Conservation (phyloP, 108 stramenopile genomes). For the Epipyxis sp. region DNA sequence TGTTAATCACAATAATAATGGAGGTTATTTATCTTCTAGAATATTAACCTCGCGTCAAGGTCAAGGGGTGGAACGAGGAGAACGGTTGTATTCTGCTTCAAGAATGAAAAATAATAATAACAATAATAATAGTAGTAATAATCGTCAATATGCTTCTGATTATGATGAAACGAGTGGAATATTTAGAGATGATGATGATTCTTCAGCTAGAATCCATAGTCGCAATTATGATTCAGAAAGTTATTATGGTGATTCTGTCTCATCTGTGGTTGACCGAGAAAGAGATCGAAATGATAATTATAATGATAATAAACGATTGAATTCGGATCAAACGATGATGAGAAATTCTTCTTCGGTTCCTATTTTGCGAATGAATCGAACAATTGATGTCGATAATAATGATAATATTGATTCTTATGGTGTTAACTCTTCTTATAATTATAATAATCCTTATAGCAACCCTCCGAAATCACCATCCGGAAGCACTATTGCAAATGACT, state of each 20-base stretch:
- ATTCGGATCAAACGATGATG: neutral
- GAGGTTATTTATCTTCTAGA: neutral
- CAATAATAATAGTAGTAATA: neutral
- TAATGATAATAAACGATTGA: neutral
- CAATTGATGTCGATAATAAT: neutral
- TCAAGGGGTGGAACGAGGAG: no score
- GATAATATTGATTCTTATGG: neutral
- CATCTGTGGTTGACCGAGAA: no score
- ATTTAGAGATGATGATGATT: neutral
- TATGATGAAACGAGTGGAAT: neutral
- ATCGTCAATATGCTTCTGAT: neutral
- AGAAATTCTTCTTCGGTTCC: neutral
- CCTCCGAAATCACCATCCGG: neutral
- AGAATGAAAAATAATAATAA: neutral
- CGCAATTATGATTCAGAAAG: no score
- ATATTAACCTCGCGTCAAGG: no score
- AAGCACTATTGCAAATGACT: neutral
- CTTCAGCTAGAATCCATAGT: neutral
- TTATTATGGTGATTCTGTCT: no score
- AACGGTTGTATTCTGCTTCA: no score
- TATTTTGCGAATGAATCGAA: no score
- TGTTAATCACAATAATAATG: neutral
- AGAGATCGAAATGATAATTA: neutral
- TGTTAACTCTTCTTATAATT: neutral
- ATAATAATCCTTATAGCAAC: neutral